phyloP scores from a whole-genome alignment of 2,329 filamentous ascomycete genomes.

The Penicillium sp. region DNA sequence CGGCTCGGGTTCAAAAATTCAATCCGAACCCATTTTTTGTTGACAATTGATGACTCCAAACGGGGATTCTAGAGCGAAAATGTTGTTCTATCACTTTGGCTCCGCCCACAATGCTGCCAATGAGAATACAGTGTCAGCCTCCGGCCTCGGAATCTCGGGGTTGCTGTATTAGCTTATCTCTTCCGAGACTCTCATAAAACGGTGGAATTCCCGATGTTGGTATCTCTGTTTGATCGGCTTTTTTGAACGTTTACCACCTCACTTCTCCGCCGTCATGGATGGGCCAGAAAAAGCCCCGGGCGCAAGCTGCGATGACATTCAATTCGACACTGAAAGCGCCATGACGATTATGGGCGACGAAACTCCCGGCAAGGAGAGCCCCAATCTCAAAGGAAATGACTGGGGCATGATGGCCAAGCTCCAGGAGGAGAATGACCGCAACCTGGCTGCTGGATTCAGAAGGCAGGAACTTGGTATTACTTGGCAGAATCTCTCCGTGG shows the following conservation, averaged over 20 bases:
- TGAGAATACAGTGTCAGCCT: too few species aligned
- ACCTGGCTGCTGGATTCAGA: constrained; percentile 48
- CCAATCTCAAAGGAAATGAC: constrained; percentile 35
- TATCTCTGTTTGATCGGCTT: neutral
- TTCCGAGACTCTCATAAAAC: neutral
- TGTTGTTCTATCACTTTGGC: too few species aligned
- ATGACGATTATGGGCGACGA: constrained; percentile 29
- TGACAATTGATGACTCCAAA: too few species aligned
- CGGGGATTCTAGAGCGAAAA: too few species aligned
- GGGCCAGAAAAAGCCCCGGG: constrained; percentile 4
- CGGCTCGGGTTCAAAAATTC: too few species aligned
- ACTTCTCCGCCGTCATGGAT: constrained; percentile 4
- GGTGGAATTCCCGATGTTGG: neutral
- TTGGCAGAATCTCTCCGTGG: constrained; percentile 63
- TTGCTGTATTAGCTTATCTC: too few species aligned
- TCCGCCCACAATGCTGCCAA: too few species aligned
- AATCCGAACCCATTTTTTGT: too few species aligned
- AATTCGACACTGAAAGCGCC: constrained; percentile 30
- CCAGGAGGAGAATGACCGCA: constrained; percentile 44
- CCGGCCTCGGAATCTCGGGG: too few species aligned
- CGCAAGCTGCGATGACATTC: constrained; percentile 12
- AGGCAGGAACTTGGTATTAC: constrained; percentile 59
- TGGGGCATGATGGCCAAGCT: constrained; percentile 54
- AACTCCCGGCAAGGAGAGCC: constrained; percentile 7
- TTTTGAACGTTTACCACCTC: neutral